Evolutionary conservation across 1,139 yeast genomes (phyloP).

Genomic region (Yamadazyma jaroonii): DNA sequence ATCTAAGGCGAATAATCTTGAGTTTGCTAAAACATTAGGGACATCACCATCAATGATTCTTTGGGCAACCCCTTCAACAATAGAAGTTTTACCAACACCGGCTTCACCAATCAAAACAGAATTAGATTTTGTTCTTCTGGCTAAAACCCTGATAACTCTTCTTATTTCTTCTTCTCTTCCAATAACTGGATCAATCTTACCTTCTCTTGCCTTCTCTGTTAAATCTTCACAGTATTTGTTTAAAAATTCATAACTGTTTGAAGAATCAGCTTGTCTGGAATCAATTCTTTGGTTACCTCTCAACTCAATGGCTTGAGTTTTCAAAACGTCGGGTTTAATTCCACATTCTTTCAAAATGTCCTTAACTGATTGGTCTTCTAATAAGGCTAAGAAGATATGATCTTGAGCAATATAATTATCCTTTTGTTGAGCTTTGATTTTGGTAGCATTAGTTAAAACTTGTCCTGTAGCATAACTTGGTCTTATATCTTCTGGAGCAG

Average conservation of each 20-base stretch:
- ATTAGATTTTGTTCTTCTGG: constrained; percentile 94
- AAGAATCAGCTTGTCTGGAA: constrained; percentile 90
- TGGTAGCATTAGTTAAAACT: constrained; percentile 64
- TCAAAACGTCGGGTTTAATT: constrained; percentile 67
- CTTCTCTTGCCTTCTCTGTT: constrained; percentile 90
- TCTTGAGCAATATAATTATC: constrained; percentile 93
- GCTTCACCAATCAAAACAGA: constrained; percentile 98
- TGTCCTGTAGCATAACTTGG: constrained; percentile 72
- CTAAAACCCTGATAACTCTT: constrained; percentile 87
- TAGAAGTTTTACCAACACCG: constrained; percentile 98
- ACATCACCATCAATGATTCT: constrained; percentile 95
- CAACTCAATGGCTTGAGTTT: constrained; percentile 75
- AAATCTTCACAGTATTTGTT: constrained; percentile 88
- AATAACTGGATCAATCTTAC: constrained; percentile 95
- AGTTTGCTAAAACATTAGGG: constrained; percentile 77
- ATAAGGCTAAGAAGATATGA: constrained; percentile 79
- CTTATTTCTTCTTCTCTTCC: constrained; percentile 99
- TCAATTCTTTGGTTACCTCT: constrained; percentile 94
- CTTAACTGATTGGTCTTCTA: constrained; percentile 73
- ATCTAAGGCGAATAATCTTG: constrained; percentile 83
- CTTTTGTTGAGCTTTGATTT: constrained; percentile 82
- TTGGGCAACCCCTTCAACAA: constrained; percentile 98
- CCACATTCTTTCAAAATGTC: constrained; percentile 72
- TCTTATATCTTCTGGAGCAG: constrained; percentile 76
- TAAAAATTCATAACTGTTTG: constrained; percentile 78